Conservation (phyloP, 495 filamentous ascomycete genomes). For the Penicillium flavigenum region DNA sequence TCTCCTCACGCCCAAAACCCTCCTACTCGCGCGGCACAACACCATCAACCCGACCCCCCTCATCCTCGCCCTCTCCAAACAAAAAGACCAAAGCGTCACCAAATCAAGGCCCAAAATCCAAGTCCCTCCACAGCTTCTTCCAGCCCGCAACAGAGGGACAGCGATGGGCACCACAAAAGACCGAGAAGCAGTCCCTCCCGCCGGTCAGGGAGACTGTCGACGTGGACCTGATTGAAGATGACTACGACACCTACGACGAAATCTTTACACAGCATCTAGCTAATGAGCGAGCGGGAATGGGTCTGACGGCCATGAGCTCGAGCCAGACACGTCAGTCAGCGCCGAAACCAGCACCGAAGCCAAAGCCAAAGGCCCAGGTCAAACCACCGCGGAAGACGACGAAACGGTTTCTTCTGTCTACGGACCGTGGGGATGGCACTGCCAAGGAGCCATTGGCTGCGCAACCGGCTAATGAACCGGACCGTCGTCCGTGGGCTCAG, state of each 20-base stretch:
- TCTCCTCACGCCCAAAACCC: constrained; percentile 19
- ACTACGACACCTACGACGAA: constrained; percentile 51
- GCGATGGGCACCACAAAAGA: constrained; percentile 36
- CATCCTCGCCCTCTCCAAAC: constrained; percentile 26
- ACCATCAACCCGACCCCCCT: constrained; percentile 11
- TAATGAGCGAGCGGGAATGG: neutral
- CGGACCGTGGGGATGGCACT: neutral
- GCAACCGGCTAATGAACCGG: constrained; percentile 7
- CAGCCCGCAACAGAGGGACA: constrained; percentile 29
- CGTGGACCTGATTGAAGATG: constrained; percentile 52
- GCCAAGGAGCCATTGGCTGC: neutral
- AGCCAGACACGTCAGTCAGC: constrained; percentile 11
- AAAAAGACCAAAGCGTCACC: constrained; percentile 14
- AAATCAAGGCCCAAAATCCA: constrained; percentile 13
- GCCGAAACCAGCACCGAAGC: constrained; percentile 10
- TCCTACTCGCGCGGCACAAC: constrained; percentile 15
- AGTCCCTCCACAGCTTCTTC: constrained; percentile 29
- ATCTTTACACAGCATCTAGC: constrained; percentile 33
- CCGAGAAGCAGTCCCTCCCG: constrained; percentile 21
- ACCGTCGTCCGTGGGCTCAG: constrained; percentile 75
- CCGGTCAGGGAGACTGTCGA: constrained; percentile 23
- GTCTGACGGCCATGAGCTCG: constrained; percentile 6
- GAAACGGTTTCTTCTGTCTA: constrained; percentile 32
- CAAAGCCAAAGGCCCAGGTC: constrained; percentile 5
- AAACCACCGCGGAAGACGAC: constrained; percentile 11